These are phyloP conservation scores for Neurospora sp. DNA, from an alignment of 495 filamentous ascomycete genomes.

Conservation along the genomic window DNA sequence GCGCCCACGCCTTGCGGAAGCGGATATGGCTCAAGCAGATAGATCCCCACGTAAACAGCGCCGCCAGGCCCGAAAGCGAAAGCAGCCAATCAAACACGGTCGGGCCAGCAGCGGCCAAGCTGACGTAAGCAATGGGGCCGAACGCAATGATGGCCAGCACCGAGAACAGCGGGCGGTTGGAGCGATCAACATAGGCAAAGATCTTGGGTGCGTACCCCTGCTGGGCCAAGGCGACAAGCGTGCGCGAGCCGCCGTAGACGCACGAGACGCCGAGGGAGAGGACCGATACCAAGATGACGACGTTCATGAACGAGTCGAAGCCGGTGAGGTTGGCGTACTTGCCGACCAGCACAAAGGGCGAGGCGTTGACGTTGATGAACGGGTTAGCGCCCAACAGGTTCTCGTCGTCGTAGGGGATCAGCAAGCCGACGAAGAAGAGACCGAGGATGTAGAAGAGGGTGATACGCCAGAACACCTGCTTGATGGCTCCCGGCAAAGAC, in stretches of 20 bases:
- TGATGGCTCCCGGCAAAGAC: conserved; percentile 54
- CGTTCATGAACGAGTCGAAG: conserved; percentile 64
- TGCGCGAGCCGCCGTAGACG: conserved; percentile 59
- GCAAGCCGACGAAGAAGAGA: conserved; percentile 63
- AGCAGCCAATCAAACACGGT: conserved; percentile 57
- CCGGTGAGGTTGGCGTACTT: conserved; percentile 53
- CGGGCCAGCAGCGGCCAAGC: conserved; percentile 33
- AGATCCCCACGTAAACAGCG: conserved; percentile 65
- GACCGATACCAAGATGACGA: conserved; percentile 61
- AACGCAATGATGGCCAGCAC: conserved; percentile 36
- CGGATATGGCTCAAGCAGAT: conserved; percentile 61
- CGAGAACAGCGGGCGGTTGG: conserved; percentile 46
- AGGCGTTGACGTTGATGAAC: conserved; percentile 47
- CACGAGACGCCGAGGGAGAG: conserved; percentile 57
- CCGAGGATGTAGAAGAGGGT: conserved; percentile 63
- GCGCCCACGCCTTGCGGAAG: conserved; percentile 54
- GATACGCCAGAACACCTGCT: conserved; percentile 69
- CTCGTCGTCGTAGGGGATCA: conserved; percentile 49
- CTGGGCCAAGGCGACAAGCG: conserved; percentile 53
- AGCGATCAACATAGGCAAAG: conserved; percentile 48
- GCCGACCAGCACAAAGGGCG: conserved; percentile 67
- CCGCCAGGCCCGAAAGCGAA: conserved; percentile 56
- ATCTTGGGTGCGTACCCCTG: conserved; percentile 46
- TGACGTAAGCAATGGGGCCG: conserved; percentile 46
- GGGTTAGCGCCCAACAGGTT: conserved; percentile 40